A percentile compares a stretch with the other conserved stretches of the same genome.
phyloP scores from a whole-genome alignment of 1,139 yeast species.

The Saccharomycopsis hybrid region DNA sequence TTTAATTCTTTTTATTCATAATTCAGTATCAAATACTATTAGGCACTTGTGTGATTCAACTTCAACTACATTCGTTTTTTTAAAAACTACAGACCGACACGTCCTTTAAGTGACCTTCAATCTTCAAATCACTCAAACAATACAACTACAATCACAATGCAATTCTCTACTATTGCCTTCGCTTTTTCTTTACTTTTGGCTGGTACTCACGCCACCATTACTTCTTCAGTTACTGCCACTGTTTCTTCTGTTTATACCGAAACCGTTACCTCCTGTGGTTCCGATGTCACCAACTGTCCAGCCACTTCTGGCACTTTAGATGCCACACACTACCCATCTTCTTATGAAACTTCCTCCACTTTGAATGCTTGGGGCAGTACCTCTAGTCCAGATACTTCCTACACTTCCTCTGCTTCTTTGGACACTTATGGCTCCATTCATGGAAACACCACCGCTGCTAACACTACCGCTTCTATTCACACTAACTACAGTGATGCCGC shows the following conservation, averaged over 20 bases:
- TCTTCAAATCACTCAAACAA: too few relatives aligned
- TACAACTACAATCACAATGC: slow-evolving; percentile 9
- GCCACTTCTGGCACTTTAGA: slow-evolving; percentile 12
- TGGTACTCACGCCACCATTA: slow-evolving; percentile 21
- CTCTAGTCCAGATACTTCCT: slow-evolving; percentile 4
- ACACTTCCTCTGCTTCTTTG: slow-evolving; percentile 9
- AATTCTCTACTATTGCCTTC: slow-evolving; percentile 18
- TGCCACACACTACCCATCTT: slow-evolving; percentile 8
- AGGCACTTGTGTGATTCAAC: too few relatives aligned
- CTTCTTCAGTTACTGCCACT: slow-evolving; percentile 20
- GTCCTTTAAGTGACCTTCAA: too few relatives aligned
- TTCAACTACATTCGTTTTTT: too few relatives aligned
- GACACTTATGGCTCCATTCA: slow-evolving; percentile 16
- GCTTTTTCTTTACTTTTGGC: slow-evolving; percentile 13
- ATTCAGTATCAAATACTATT: too few relatives aligned
- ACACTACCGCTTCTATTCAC: slow-evolving; percentile 14
- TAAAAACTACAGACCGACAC: too few relatives aligned
- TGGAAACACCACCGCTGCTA: slow-evolving; percentile 3
- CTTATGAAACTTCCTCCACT: slow-evolving; percentile 10
- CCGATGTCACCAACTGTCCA: slow-evolving; percentile 18
- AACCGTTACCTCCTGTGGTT: slow-evolving; percentile 21
- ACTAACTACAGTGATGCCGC: slow-evolving; percentile 15
- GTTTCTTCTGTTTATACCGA: slow-evolving; percentile 17
- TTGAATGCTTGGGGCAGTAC: slow-evolving; percentile 20
- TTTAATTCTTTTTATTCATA: too few relatives aligned